Conservation (phyloP, 2,329 filamentous ascomycete genomes). For the Parastagonospora nodorum region DNA sequence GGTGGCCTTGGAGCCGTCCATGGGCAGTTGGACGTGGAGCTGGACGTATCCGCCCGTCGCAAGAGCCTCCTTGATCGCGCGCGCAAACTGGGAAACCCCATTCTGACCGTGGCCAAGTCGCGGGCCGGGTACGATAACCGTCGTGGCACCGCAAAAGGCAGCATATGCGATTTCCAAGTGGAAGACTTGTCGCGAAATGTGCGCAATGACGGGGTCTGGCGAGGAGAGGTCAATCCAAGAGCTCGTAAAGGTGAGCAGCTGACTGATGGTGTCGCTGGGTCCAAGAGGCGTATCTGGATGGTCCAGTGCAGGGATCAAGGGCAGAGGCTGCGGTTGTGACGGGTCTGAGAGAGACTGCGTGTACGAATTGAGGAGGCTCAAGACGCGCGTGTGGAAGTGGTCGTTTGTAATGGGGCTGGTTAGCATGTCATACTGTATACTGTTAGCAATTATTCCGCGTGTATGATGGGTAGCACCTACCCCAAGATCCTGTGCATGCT, state of each 20-base stretch:
- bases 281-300: slow-evolving; percentile 78
- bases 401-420: slow-evolving; percentile 78
- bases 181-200: slow-evolving; percentile 86
- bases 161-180: slow-evolving; percentile 93
- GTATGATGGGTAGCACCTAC: slow-evolving; percentile 53
- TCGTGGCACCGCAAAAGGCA: slow-evolving; percentile 88
- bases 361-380: slow-evolving; percentile 64
- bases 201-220: slow-evolving; percentile 78
- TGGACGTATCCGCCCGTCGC: slow-evolving; percentile 75
- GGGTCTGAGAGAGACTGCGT: slow-evolving; percentile 53
- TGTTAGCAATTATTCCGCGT: slow-evolving; percentile 2
- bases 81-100: slow-evolving; percentile 74
- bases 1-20: slow-evolving; percentile 73
- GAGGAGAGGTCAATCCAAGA: slow-evolving; percentile 93
- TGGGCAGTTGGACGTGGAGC: slow-evolving; percentile 79
- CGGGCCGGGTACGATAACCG: slow-evolving; percentile 81
- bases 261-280: slow-evolving; percentile 70
- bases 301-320: slow-evolving; percentile 67
- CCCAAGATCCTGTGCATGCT: slow-evolving; percentile 69
- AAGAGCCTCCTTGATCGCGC: slow-evolving; percentile 81
- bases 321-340: slow-evolving; percentile 48
- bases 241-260: slow-evolving; percentile 79
- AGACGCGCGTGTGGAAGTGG: slow-evolving; percentile 72
- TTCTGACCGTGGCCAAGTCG: slow-evolving; percentile 64
- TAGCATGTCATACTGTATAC: slow-evolving; percentile 74